Conservation (phyloP, 2,329 filamentous ascomycete genomes). For the Apiospora aurea region DNA sequence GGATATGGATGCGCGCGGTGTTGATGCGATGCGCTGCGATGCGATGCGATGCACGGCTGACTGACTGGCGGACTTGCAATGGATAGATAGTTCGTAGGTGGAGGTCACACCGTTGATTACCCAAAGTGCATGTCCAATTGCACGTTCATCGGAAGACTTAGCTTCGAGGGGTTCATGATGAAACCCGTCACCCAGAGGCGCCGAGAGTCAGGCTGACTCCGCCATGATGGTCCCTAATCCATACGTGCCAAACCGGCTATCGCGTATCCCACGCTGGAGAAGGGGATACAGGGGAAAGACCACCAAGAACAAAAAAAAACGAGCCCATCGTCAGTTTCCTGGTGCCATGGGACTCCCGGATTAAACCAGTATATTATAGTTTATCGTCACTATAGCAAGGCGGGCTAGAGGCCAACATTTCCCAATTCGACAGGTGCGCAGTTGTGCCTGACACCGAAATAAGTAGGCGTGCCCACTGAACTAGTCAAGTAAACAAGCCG, state of each 20-base stretch:
- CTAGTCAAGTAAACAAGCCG: constrained; percentile 20
- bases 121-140: not conserved
- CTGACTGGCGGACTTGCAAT: not conserved
- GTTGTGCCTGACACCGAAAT: constrained; percentile 13
- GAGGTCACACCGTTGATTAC: not conserved
- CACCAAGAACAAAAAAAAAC: too few species aligned
- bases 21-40: not conserved
- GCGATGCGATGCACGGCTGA: constrained; percentile 3
- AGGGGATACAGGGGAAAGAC: not conserved
- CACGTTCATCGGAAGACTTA: not conserved
- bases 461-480: not conserved
- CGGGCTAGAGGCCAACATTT: not conserved
- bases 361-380: constrained; percentile 10
- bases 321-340: not conserved
- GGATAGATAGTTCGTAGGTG: not conserved
- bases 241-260: not conserved
- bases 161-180: not conserved
- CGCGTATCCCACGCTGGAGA: not conserved
- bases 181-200: not conserved
- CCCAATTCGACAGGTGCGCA: not conserved
- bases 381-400: constrained; percentile 13
- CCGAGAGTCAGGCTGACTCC: not conserved
- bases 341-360: constrained; percentile 1
- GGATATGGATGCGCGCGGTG: not conserved
- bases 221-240: not conserved